Base-by-base conservation (phyloP, 2,329 filamentous ascomycete species). In the Achaetomium macrosporum region DNA sequence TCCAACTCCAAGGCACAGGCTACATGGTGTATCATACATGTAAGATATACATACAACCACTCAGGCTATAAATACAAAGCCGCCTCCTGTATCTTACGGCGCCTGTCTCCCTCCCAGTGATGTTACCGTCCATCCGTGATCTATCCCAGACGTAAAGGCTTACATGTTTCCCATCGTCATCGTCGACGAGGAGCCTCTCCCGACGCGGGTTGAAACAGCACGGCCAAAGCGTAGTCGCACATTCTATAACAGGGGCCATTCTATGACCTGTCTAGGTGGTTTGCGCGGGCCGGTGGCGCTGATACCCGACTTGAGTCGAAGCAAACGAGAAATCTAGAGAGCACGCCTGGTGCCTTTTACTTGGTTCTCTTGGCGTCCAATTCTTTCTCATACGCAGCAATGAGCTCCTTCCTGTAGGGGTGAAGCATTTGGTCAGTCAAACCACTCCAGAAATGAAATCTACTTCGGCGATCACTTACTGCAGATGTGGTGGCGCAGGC, bases 401-500 rank as follows among this genome's bases (percentile, higher is more conserved):
- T 60, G 51, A 83, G 69, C 61, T 83, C 79, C 68, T 79, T 83
- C 64, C 78, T 82, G 53, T 50, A 51, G 12, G 42, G 43, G 40
- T 37, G 50, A 62, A 35, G 12, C 12, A 36, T 25, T 35, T 20
- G 39, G 62, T 69, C 56, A 69, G 67, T 15, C 41, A 54, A 52
- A 64, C 33, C 57, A 45, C 35, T 31, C 54, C 13, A 13, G 5
- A 8, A 11, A 19, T 40, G 19, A 10, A 50, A 42, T n/a, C n/a
- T n/a, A n/a, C n/a, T n/a, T n/a, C n/a, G n/a, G n/a, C n/a, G n/a
- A n/a, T n/a, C 58, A 82, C 84, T 68, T 85, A 88, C 86, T 99
- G 93, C 69, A 97, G 69, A 68, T 97, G 91, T 64, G 83, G 82
- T 45, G 91, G 87, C 54, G 93, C 90, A 47, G 90, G 78, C 48